Conservation (phyloP, 1,284 basidiomycete genomes). For the Fomitopsis betulina region DNA sequence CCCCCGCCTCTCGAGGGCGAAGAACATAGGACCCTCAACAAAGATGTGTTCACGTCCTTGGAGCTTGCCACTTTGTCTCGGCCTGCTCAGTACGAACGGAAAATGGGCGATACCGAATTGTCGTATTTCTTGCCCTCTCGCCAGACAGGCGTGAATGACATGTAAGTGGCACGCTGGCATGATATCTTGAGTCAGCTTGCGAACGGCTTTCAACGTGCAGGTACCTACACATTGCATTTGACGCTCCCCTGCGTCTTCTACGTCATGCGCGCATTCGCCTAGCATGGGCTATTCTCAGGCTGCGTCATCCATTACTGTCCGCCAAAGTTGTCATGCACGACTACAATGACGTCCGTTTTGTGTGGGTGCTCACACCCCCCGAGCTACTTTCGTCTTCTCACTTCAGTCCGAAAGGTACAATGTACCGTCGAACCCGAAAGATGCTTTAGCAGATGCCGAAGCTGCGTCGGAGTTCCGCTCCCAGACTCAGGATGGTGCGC, state of each 20-base stretch:
- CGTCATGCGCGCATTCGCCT: slow-evolving; percentile 43
- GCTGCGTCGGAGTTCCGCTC: slow-evolving; percentile 45
- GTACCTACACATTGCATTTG: slow-evolving; percentile 69
- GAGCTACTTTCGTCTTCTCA: slow-evolving; percentile 3
- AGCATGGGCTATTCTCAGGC: slow-evolving; percentile 66
- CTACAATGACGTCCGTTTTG: slow-evolving; percentile 63
- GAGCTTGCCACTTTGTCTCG: not conserved
- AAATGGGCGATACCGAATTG: slow-evolving; percentile 59
- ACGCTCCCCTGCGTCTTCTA: slow-evolving; percentile 40
- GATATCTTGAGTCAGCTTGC: not conserved
- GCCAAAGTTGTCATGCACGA: slow-evolving; percentile 53
- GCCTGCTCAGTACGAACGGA: slow-evolving; percentile 33
- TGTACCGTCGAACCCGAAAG: slow-evolving; percentile 38
- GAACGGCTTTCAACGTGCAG: slow-evolving; percentile 28
- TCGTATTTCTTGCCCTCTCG: slow-evolving; percentile 74
- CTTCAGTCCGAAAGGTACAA: slow-evolving; percentile 37
- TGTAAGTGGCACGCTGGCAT: slow-evolving; percentile 40
- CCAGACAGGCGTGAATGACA: slow-evolving; percentile 76
- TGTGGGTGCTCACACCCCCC: slow-evolving; percentile 35
- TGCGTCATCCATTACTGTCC: slow-evolving; percentile 65
- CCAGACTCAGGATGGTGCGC: slow-evolving; percentile 50
- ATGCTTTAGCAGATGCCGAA: slow-evolving; percentile 45
- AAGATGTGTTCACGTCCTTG: not conserved
- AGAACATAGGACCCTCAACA: slow-evolving; percentile 2
- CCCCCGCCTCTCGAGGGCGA: slow-evolving; percentile 16